Evolutionary conservation across 208 protist species (phyloP), one percentile per base, ranked within the genome.

Genomic region (Leishmania turanica): DNA sequence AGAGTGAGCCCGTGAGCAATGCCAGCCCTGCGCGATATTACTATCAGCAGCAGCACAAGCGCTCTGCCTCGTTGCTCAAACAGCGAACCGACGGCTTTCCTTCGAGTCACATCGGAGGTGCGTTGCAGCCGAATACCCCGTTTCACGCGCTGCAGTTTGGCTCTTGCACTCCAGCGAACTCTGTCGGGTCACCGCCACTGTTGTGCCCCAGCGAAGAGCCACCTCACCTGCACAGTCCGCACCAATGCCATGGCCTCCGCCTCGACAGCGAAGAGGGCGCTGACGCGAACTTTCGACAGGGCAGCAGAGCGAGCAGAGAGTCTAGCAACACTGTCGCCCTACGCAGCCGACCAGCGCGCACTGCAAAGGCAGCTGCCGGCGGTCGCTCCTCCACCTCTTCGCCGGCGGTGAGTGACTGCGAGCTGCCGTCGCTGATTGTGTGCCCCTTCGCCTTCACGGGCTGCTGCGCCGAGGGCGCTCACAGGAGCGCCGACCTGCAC

Each of bases 401-500:
- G 19, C 45, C 69, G 45, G 11, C 17, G 7, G 45, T 17, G 1
- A 34, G 24, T 27, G 49, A 62, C 51, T 21, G 19, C 34, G 19
- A 60, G 56, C 37, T 45, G 37, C 53, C 53, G 40, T 45, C n/a
- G 37, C 74, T 89, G 47, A 51, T 90, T 5, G 80, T 85, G 45
- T 89, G 87, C 45, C 89, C 87, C 0, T 85, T 92, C 62, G 83
- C 77, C 3, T 69, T 87, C 2, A 54, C 88, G 31, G 79, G 78
- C 34, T 84, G 83, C 66, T 92, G 89, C 78, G 47, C 84, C 15
- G 73, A 85, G 27, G 89, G 89, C 17, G 81, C 79, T 7, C 89
- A 91, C 85, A 86, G 82, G 13, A 54, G 75, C 11, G 51, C 65
- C 13, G 89, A 89, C 19, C n/a, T 92, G 21, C 34, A 53, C 42